These are phyloP conservation scores for Avena atlantica DNA, from an alignment of 176 grass and related monocot species.

Conservation along the genomic window DNA sequence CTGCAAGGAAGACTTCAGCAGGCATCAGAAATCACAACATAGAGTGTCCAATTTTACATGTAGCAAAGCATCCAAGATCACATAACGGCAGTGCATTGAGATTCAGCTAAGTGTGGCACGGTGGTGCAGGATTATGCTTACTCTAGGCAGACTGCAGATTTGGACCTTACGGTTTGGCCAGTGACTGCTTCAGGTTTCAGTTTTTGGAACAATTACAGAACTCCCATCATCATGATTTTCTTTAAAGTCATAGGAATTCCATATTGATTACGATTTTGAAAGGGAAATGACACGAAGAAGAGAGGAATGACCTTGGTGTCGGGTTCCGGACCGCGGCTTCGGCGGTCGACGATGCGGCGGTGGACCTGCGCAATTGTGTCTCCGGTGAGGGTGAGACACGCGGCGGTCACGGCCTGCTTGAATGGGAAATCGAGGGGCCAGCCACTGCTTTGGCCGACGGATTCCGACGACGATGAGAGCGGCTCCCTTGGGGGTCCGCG, in stretches of 20 bases:
- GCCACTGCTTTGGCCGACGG: constrained; percentile 45
- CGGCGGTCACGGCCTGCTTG: constrained; percentile 78
- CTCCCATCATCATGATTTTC: not conserved
- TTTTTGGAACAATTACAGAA: not conserved
- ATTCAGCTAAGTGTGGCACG: not conserved
- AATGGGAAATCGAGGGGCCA: constrained; percentile 75
- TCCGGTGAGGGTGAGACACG: constrained; percentile 80
- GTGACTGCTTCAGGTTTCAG: constrained; percentile 8
- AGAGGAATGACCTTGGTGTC: constrained; percentile 63
- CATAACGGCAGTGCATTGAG: not conserved
- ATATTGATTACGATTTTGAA: not conserved
- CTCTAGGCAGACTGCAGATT: not conserved
- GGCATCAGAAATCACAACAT: constrained; percentile 28
- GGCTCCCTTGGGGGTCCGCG: constrained; percentile 42
- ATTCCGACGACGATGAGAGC: constrained; percentile 78
- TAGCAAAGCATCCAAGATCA: constrained; percentile 9
- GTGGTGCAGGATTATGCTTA: not conserved
- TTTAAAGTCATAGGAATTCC: not conserved
- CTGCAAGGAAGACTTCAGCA: constrained; percentile 42
- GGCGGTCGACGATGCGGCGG: constrained; percentile 51
- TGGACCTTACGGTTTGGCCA: not conserved
- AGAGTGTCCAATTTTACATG: not conserved
- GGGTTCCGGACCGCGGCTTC: constrained; percentile 8
- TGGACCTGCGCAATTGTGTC: constrained; percentile 92
- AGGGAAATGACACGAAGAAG: not conserved